Evolutionary conservation across 2,329 filamentous ascomycete species (phyloP).

Genomic region (Phyllosticta ampelicida): DNA sequence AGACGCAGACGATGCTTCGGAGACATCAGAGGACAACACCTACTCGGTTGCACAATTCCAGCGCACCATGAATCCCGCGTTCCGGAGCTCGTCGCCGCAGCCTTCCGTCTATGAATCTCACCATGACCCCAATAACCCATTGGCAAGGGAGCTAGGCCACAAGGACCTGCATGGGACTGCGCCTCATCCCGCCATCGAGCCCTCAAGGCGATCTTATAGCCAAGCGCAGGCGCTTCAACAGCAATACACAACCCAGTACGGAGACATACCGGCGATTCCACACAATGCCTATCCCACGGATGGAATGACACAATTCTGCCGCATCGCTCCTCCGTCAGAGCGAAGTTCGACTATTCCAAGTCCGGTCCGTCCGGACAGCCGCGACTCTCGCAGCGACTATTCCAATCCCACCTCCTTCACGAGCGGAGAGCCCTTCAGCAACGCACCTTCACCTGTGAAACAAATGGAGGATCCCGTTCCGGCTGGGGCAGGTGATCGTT

Average conservation of each 20-base stretch:
- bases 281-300: conserved; percentile 92
- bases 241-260: conserved; percentile 44
- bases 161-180: conserved; percentile 16
- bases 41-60: conserved; percentile 96
- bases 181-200: conserved; percentile 19
- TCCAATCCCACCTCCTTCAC: conserved; percentile 84
- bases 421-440: conserved; percentile 68
- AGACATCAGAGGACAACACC: conserved; percentile 72
- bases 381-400: conserved; percentile 83
- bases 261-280: conserved; percentile 58
- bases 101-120: conserved; percentile 89
- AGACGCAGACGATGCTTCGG: conserved; percentile 72
- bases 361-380: conserved; percentile 65
- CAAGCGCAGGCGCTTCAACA: conserved; percentile 23
- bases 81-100: conserved; percentile 90
- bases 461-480: conserved; percentile 21
- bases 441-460: conserved; percentile 65
- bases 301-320: conserved; percentile 95
- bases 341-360: conserved; percentile 53
- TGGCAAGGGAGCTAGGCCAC: conserved; percentile 60
- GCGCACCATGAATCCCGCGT: conserved; percentile 87
- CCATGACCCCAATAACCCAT: conserved; percentile 67
- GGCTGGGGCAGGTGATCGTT: conserved; percentile 48
- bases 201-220: not conserved
- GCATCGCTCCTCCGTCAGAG: conserved; percentile 61